A percentile compares a stretch with the other conserved stretches of the same genome.
Conservation (phyloP, 2,329 filamentous ascomycete species). For the Plectosphaerella sp. region DNA sequence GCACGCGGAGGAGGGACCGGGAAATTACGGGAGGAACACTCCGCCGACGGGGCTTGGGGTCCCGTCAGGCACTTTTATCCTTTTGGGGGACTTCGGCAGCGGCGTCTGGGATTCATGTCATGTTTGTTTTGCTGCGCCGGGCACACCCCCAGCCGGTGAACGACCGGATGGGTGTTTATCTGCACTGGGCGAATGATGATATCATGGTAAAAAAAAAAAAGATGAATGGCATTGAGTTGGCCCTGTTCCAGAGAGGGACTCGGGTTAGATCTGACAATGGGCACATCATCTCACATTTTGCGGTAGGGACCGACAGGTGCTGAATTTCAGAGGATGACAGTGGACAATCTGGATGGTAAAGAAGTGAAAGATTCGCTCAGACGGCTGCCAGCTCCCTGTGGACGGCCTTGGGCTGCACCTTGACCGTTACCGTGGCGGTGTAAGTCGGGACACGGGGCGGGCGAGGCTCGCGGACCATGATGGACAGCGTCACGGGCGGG, state of each 20-base stretch:
- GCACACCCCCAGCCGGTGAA: background rate
- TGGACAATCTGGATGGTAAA: background rate
- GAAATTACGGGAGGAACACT: background rate
- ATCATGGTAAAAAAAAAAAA: background rate
- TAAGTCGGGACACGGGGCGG: slow-evolving; percentile 19
- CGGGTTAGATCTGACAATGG: background rate
- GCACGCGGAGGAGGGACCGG: slow-evolving; percentile 4
- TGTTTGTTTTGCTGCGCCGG: background rate
- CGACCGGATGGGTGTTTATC: too few species aligned
- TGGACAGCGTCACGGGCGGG: slow-evolving; percentile 62
- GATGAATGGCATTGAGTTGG: background rate
- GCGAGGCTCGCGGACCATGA: slow-evolving; percentile 76
- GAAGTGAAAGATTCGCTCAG: background rate
- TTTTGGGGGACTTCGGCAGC: background rate
- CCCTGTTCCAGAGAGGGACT: background rate
- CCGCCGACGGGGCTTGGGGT: background rate
- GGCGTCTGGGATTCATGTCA: background rate
- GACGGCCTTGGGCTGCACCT: slow-evolving; percentile 25
- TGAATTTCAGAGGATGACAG: background rate
- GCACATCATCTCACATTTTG: background rate
- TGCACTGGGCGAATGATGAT: background rate
- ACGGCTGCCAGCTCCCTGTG: slow-evolving; percentile 14
- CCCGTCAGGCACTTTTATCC: background rate
- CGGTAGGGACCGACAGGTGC: background rate
- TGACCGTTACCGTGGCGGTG: slow-evolving; percentile 23